Evolutionary conservation across 2,329 filamentous ascomycete genomes (phyloP), one percentile per base, ranked within the genome.

Genomic region (Pseudopithomyces maydicus): DNA sequence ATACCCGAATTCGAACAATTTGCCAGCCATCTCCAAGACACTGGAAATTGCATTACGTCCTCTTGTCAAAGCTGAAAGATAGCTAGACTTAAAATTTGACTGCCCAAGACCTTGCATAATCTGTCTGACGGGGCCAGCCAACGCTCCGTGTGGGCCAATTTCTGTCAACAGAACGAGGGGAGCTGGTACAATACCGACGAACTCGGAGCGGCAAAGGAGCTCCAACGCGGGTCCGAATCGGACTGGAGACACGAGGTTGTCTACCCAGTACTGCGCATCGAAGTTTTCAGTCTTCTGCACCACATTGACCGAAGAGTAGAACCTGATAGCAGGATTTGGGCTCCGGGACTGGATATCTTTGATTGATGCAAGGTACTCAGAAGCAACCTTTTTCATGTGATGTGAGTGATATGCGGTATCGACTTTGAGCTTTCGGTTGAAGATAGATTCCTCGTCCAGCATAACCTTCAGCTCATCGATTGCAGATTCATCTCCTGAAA

Each of bases 401-500:
- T 72, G 70, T 0, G 77, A 80, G 53, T 81, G 80, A 52, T 81
- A 82, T 0, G 80, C 80, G 11, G 66, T 71, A 22, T 77, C 73
- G 1, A 80, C 77, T 48, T 73, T 69, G 1, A 82, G 72, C 17
- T 65, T 54, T 1, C 77, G 68, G 5, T 65, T 68, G 54, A 80
- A 81, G 8, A 72, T 72, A 11, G 69, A 61, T 17, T 75, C 64
- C 6, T 72, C 68, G 4, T 77, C 65, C 0, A 81, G 58, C 1
- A 61, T 56, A 1, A 62, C 53, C n/a, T 71, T 66, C 1, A 73
- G 53, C 44, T 72, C 66, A 0, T 72, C 59, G 8, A 81, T 71
- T 4, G 71, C 74, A 53, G 72, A 66, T 0, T 33, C 50, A 54
- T 80, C 74, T 1, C 80, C 80, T 15, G 78, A 79, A 1, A 81